Conservation (phyloP, 179 eudicot genomes). For the Patellifolia procumbens region DNA sequence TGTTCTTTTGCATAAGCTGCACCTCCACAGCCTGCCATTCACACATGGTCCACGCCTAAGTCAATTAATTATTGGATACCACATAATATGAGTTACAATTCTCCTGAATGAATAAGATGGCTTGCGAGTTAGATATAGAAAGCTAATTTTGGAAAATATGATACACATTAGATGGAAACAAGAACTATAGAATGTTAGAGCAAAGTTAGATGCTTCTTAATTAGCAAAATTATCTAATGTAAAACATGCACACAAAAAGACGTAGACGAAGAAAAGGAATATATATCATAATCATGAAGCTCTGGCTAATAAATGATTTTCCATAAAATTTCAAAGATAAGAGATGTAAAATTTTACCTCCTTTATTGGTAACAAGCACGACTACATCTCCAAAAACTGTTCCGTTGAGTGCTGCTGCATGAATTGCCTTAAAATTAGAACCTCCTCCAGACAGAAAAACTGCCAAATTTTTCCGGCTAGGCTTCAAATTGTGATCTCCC, state of each 20-base stretch:
- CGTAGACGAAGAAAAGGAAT: background rate
- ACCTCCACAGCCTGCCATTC: constrained; percentile 18
- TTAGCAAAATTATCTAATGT: background rate
- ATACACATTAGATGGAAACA: background rate
- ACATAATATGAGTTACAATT: background rate
- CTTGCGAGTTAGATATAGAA: background rate
- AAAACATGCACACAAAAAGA: background rate
- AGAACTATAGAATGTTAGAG: background rate
- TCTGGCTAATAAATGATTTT: background rate
- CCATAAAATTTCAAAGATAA: background rate
- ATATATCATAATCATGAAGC: too few species aligned
- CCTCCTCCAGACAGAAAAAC: constrained; percentile 92
- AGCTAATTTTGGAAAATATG: background rate
- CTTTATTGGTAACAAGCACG: constrained; percentile 75
- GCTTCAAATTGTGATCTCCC: constrained; percentile 17
- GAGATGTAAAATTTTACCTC: constrained; percentile 39
- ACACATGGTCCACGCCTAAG: background rate
- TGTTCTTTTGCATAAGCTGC: constrained; percentile 61
- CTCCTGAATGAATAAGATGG: background rate
- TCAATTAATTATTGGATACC: background rate
- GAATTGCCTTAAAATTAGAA: constrained; percentile 79
- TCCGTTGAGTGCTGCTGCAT: constrained; percentile 53
- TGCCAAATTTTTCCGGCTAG: constrained; percentile 55
- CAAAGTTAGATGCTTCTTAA: background rate
- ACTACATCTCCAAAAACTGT: constrained; percentile 60